phyloP scores from a whole-genome alignment of 352 stramenopile genomes.

The Globisporangium iwayamae region DNA sequence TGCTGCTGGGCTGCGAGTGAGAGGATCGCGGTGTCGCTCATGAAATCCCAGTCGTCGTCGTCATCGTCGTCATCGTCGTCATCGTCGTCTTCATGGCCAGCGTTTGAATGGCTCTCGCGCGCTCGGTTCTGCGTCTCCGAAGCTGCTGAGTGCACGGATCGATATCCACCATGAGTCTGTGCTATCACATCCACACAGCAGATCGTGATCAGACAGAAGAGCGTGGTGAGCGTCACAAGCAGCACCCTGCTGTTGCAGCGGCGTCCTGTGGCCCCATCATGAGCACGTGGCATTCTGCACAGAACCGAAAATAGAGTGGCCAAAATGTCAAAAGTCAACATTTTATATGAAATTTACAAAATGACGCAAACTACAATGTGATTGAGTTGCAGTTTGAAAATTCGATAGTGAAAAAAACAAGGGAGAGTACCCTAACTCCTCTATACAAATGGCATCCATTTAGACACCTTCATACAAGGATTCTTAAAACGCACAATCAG shows the following conservation, averaged over 20 bases:
- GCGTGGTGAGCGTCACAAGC: background rate
- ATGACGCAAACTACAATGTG: background rate
- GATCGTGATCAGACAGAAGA: background rate
- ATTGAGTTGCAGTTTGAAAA: background rate
- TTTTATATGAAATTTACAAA: background rate
- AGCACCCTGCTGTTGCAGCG: background rate
- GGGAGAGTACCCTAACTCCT: too few species aligned
- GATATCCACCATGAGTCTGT: background rate
- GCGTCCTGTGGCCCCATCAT: background rate
- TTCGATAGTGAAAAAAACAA: too few species aligned
- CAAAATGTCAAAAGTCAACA: background rate
- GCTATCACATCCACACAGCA: background rate
- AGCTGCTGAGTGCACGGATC: background rate
- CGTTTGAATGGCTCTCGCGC: background rate
- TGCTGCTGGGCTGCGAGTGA: slow-evolving; percentile 19
- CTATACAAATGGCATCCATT: too few species aligned
- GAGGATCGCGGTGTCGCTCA: slow-evolving; percentile 47
- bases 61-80: background rate
- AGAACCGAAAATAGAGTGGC: background rate
- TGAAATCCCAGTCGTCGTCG: slow-evolving; percentile 36
- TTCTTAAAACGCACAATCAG: background rate
- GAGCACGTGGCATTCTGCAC: background rate
- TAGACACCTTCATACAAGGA: background rate
- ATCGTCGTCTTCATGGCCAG: background rate
- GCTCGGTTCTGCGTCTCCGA: background rate